Evolutionary conservation across 257 asterid genomes (phyloP), one percentile per base, ranked within the genome.

Genomic region (Nicotiana otophora): DNA sequence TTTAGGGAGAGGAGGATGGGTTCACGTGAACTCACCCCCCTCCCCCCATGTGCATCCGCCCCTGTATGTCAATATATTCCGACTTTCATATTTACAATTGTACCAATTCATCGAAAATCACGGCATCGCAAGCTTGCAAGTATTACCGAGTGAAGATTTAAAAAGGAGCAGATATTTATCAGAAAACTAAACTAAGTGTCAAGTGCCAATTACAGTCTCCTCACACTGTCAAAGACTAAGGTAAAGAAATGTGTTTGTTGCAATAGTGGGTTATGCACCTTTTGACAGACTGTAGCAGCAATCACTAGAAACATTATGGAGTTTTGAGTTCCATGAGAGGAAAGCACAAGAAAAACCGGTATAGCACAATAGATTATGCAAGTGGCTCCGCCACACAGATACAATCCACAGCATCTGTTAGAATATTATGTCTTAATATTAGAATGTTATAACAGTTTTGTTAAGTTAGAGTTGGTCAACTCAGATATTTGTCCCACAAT

Each of bases 291-390:
- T 72, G 39, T 42, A 70, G 78, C 61, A 72, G 39, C 9, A 72
- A 48, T 12, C 9, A 72, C 72, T 65, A 30, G 20, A 62, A 23
- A 65, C 33, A 72, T 23, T 23, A 55, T 72, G 51, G 79, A 14
- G 8, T 36, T 46, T 23, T 7, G 28, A 72, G 79, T 23, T 72
- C 79, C 61, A 48, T 72, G 61, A 72, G 58, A 72, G 61, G 61
- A 72, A 72, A 72, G 36, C 79, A 72, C 79, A 72, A 72, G 79
- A 69, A 57, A 23, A 72, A 48, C 79, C 15, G 79, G 62, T 23
- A 23, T 48, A 74, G 51, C 39, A 74, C 53, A 48, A 23, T 48
- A 48, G 79, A 36, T 74, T 46, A 74, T 74, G 79, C 28, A 48
- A 74, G 79, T 74, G 42, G 61, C 61, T 74, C 79, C 48, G 61